A percentile compares a stretch with the other conserved stretches of the same genome.
These are phyloP conservation scores for Lagenaria siceraria DNA, from an alignment of 306 rosid genomes.

Conservation along the genomic window DNA sequence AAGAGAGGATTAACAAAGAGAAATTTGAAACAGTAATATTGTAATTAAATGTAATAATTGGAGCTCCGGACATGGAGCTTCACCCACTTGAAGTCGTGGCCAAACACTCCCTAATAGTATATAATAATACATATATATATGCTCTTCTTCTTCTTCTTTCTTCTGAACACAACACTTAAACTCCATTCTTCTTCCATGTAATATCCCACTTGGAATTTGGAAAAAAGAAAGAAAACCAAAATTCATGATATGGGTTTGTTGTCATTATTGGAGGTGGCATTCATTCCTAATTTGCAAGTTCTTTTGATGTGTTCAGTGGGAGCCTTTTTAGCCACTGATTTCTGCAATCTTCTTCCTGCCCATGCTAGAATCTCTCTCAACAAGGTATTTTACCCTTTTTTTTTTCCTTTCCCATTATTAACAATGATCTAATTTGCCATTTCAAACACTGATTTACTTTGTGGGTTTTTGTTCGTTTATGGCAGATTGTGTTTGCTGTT, in stretches of 20 bases:
- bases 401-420: neutral
- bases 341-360: constrained; percentile 42
- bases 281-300: constrained; percentile 65
- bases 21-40: too few species aligned
- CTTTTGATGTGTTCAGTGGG: constrained; percentile 64
- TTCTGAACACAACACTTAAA: too few species aligned
- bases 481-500: constrained; percentile 68
- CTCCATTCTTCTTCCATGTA: too few species aligned
- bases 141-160: too few species aligned
- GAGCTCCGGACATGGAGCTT: too few species aligned
- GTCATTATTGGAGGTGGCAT: constrained; percentile 53
- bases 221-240: neutral
- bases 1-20: too few species aligned
- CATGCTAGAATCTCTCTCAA: constrained; percentile 50
- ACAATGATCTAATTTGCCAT: neutral
- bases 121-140: too few species aligned
- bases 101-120: too few species aligned
- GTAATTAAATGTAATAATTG: too few species aligned
- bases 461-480: neutral
- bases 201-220: too few species aligned
- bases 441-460: neutral
- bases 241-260: constrained; percentile 43
- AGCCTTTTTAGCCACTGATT: constrained; percentile 55
- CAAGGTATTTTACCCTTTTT: constrained; percentile 26
- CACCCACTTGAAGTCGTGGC: too few species aligned